These are phyloP conservation scores for Phytophthora cactorum DNA, from an alignment of 352 stramenopile genomes.

Conservation along the genomic window DNA sequence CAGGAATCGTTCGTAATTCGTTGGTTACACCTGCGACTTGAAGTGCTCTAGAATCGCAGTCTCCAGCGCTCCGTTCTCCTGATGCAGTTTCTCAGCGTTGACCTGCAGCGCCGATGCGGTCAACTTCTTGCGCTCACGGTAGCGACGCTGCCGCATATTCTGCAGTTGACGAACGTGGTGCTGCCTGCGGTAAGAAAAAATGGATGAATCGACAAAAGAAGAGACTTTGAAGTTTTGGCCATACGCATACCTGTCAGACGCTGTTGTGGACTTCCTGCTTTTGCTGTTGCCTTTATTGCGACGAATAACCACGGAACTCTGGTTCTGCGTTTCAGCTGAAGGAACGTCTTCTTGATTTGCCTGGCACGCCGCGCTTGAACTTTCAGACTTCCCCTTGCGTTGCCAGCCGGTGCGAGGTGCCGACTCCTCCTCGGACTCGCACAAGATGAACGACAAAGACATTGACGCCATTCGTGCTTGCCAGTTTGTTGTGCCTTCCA, in stretches of 20 bases:
- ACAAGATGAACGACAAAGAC: conserved; percentile 46
- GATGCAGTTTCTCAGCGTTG: conserved; percentile 50
- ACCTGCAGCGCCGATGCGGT: conserved; percentile 35
- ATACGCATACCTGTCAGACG: background rate
- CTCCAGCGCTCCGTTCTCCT: conserved; percentile 60
- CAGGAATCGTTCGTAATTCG: background rate
- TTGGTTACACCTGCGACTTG: conserved; percentile 1
- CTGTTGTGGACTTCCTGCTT: background rate
- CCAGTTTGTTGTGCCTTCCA: background rate
- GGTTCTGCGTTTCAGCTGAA: background rate
- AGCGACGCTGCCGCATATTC: conserved; percentile 51
- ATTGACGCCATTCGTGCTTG: conserved; percentile 34
- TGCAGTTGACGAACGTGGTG: conserved; percentile 48
- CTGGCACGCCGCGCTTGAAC: conserved; percentile 2
- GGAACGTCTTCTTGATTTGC: background rate
- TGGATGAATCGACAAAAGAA: background rate
- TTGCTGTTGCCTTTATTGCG: conserved; percentile 4
- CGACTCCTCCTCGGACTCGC: conserved; percentile 7
- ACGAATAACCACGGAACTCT: background rate
- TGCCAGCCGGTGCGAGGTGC: conserved; percentile 7
- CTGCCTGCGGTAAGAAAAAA: conserved; percentile 19
- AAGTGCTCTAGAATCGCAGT: conserved; percentile 36
- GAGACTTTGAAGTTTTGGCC: background rate
- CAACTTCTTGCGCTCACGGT: conserved; percentile 56
- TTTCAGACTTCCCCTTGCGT: conserved; percentile 2